Percentiles rank a stretch among this genome's conserved stretches.
Evolutionary conservation across 208 protist species (phyloP).

Genomic region (Trypanosoma vivax): DNA sequence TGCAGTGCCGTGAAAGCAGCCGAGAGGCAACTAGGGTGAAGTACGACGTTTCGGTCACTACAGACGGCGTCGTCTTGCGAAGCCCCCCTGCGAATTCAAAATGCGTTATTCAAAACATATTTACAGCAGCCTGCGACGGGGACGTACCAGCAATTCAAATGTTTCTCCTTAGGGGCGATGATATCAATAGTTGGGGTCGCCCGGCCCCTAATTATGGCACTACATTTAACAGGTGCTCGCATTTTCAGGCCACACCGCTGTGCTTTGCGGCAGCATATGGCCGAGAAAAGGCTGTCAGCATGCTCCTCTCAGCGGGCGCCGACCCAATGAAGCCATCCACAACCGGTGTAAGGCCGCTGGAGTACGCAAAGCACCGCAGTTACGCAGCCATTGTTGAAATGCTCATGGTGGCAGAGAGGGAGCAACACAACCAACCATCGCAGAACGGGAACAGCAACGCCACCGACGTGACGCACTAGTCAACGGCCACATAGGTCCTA

Average conservation of each 20-base stretch:
- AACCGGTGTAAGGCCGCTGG: slow-evolving; percentile 51
- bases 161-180: slow-evolving; percentile 23
- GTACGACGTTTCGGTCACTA: slow-evolving; percentile 15
- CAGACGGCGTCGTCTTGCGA: slow-evolving; percentile 5
- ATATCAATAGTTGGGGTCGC: slow-evolving; percentile 66
- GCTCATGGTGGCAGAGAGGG: slow-evolving; percentile 29
- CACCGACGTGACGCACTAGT: too few relatives aligned
- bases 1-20: slow-evolving; percentile 38
- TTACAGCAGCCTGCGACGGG: slow-evolving; percentile 71
- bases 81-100: not conserved
- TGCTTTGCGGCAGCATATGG: slow-evolving; percentile 71
- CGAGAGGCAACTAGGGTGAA: slow-evolving; percentile 2
- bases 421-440: too few relatives aligned
- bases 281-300: slow-evolving; percentile 61
- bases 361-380: slow-evolving; percentile 65
- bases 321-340: slow-evolving; percentile 31
- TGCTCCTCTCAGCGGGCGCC: slow-evolving; percentile 54
- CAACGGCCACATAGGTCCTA: too few relatives aligned
- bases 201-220: slow-evolving; percentile 49
- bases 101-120: slow-evolving; percentile 36
- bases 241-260: slow-evolving; percentile 64
- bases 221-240: slow-evolving; percentile 67
- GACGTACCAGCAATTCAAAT: slow-evolving; percentile 36
- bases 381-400: slow-evolving; percentile 51
- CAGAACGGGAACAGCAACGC: too few relatives aligned